These are phyloP conservation scores for Comarum palustre DNA, from an alignment of 306 rosid genomes.

Conservation along the genomic window DNA sequence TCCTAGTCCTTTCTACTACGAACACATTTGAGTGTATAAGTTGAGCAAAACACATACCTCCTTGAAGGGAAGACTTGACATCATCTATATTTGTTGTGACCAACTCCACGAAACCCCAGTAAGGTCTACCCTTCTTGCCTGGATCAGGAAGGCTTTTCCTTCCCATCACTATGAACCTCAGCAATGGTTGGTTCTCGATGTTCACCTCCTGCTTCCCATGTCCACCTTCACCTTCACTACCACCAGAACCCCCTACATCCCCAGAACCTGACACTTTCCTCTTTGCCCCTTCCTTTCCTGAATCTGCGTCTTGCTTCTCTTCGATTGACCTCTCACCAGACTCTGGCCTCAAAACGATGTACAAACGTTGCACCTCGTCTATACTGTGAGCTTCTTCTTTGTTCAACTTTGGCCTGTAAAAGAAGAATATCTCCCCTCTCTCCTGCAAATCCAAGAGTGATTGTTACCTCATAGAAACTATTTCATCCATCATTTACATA, in stretches of 20 bases:
- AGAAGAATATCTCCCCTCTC: conserved; percentile 63
- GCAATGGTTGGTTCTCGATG: conserved; percentile 47
- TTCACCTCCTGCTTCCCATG: conserved; percentile 44
- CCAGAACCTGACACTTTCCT: conserved; percentile 1
- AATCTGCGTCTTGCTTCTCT: conserved; percentile 40
- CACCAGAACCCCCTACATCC: neutral
- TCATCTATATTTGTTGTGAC: conserved; percentile 42
- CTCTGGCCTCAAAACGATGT: conserved; percentile 45
- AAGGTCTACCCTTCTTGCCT: conserved; percentile 37
- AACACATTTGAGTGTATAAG: neutral
- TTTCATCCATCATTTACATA: no score
- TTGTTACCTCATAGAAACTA: neutral
- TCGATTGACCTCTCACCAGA: conserved; percentile 42
- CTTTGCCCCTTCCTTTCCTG: conserved; percentile 40
- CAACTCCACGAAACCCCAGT: conserved; percentile 57
- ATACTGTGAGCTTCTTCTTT: conserved; percentile 50
- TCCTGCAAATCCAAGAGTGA: conserved; percentile 29
- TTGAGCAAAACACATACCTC: conserved; percentile 18
- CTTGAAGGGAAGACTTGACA: conserved; percentile 48
- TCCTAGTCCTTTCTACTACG: neutral
- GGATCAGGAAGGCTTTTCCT: conserved; percentile 54
- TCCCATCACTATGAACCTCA: conserved; percentile 56
- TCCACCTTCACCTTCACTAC: conserved; percentile 28
- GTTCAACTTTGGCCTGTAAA: conserved; percentile 49
- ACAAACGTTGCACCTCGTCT: conserved; percentile 56